Percentiles rank a stretch among this genome's conserved stretches.
Evolutionary conservation across 2,329 filamentous ascomycete genomes (phyloP).

Genomic region (Davidsoniella virescens): DNA sequence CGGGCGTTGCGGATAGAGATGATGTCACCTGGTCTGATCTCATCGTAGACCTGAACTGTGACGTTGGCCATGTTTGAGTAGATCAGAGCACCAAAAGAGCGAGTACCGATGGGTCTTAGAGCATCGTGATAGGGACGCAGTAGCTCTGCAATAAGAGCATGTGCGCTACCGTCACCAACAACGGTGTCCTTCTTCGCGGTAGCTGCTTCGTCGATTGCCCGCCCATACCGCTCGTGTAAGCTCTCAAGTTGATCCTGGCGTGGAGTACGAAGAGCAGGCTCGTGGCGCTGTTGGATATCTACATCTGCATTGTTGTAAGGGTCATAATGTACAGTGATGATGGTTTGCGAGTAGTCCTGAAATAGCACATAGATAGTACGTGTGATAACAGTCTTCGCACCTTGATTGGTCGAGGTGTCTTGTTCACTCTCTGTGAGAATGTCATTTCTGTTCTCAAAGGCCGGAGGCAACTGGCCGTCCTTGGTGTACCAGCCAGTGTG

Average conservation of each 20-base stretch:
- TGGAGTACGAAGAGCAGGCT: constrained; percentile 61
- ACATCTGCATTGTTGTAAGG: constrained; percentile 56
- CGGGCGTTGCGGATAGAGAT: constrained; percentile 82
- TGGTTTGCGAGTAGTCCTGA: constrained; percentile 90
- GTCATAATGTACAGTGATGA: constrained; percentile 69
- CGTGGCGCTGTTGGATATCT: constrained; percentile 69
- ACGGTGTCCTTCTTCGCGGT: constrained; percentile 59
- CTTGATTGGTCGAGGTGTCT: constrained; percentile 49
- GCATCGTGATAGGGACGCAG: constrained; percentile 58
- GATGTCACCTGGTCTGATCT: constrained; percentile 86
- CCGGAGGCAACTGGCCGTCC: constrained; percentile 61
- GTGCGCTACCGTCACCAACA: constrained; percentile 70
- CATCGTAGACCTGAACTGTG: constrained; percentile 73
- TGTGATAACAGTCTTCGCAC: constrained; percentile 53
- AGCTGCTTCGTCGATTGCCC: constrained; percentile 56
- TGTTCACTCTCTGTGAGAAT: constrained; percentile 73
- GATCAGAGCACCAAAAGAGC: constrained; percentile 78
- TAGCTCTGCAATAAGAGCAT: constrained; percentile 62
- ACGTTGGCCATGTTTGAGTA: constrained; percentile 94
- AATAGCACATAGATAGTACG: constrained; percentile 80
- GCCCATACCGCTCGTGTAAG: constrained; percentile 66
- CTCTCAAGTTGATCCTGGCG: constrained; percentile 89
- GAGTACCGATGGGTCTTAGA: constrained; percentile 68
- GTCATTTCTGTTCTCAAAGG: constrained; percentile 68
- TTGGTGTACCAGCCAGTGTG: constrained; percentile 78